Base-by-base conservation (phyloP, 177 flowering plant species). In the Vitis hybrid region DNA sequence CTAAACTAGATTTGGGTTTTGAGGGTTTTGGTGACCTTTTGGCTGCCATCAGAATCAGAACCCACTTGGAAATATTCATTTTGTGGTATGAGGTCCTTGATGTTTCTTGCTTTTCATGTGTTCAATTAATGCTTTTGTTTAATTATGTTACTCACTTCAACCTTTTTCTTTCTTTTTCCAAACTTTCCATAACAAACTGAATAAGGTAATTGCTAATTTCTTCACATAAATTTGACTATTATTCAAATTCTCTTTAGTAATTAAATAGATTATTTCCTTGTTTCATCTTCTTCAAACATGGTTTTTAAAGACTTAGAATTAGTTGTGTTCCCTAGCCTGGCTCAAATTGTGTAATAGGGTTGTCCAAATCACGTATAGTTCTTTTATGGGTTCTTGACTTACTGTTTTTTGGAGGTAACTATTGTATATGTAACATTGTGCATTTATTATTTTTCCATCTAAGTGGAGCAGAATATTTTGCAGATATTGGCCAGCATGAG, bases 1-100 rank as follows among this genome's bases (percentile, higher is more conserved):
- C 62, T 64, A 19, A 65, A 67, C 51, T 87, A 96, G 98, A 96
- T n/a, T 73, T 87, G 80, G 97, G 90, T 60, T 86, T 88, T 71
- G 70, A 92, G 70, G 99, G 97, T n/a, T 96, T 90, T 83, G 99
- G 97, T 57, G 97, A 93, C 77, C 89, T 96, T 69, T 94, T 96
- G 61, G 82, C 87, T 62, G 85, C 87, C 80, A 88, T 96, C 75
- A 84, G 97, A 76, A 20, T 20, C 76, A 89, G 76, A 90, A 92
- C 18, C 92, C 94, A 5, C 95, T 96, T 72, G 87, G 88, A 56
- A 92, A 93, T 79, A 96, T 96, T 74, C 99, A 96, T 81, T 96
- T 93, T 87, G 99, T 96, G 93, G 98, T 93, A 82, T 73, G 87
- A 76, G 51, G 33, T 72, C 2, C 56, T 29, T 58, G 60, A 45